Evolutionary conservation across 208 protist genomes (phyloP).

Genomic region (Trichomonas tenax): DNA sequence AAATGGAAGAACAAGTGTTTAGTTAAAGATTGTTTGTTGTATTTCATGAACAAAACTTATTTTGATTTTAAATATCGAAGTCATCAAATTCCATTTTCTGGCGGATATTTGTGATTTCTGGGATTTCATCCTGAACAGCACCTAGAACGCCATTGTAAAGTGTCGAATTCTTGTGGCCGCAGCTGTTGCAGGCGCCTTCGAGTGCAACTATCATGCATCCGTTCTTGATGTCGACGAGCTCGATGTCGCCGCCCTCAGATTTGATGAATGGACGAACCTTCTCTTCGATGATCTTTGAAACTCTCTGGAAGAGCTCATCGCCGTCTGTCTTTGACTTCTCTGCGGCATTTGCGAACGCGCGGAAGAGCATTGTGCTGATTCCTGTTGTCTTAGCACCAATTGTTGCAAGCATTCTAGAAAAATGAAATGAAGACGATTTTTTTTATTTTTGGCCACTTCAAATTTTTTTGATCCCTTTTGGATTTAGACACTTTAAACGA

Average conservation of each 20-base stretch:
- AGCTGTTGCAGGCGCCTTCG: background rate
- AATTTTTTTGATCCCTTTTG: too few relatives aligned
- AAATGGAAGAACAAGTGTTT: too few relatives aligned
- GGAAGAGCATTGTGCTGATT: background rate
- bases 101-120: background rate
- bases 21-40: too few relatives aligned
- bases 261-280: conserved; percentile 13
- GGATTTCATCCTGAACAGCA: background rate
- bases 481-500: too few relatives aligned
- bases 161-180: background rate
- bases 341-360: background rate
- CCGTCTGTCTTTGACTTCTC: background rate
- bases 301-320: background rate
- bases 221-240: background rate
- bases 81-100: background rate
- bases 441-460: too few relatives aligned
- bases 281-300: background rate
- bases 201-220: background rate
- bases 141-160: background rate
- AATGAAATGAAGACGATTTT: background rate
- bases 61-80: background rate
- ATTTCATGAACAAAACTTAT: too few relatives aligned
- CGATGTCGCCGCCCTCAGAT: background rate
- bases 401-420: background rate
- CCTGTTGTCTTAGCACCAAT: background rate